Conservation (phyloP, 495 filamentous ascomycete species). For the Xylaria sp. region DNA sequence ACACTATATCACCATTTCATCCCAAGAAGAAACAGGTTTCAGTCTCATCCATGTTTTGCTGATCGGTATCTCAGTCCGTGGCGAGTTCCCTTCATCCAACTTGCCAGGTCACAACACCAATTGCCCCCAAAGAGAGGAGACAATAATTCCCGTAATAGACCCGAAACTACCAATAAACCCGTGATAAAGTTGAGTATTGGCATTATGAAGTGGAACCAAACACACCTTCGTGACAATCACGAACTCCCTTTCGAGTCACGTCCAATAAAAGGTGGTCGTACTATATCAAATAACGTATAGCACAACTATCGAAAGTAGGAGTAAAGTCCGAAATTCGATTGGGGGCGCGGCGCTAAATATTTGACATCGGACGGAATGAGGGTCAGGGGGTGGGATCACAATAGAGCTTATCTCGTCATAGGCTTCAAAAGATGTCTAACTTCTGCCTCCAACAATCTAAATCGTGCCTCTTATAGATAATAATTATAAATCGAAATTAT, state of each 20-base stretch:
- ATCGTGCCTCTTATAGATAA: background rate
- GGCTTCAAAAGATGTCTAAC: background rate
- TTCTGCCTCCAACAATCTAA: background rate
- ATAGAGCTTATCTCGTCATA: background rate
- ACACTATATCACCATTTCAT: background rate
- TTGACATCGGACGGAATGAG: background rate
- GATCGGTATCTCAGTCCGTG: background rate
- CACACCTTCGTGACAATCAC: background rate
- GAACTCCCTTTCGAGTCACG: background rate
- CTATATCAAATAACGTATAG: background rate
- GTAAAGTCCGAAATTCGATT: background rate
- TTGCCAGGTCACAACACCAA: background rate
- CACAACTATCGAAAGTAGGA: background rate
- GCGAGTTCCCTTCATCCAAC: background rate
- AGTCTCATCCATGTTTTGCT: background rate
- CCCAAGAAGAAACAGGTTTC: background rate
- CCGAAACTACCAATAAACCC: background rate
- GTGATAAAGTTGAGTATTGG: background rate
- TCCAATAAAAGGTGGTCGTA: background rate
- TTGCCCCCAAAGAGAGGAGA: background rate
- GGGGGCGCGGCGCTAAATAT: constrained; percentile 2
- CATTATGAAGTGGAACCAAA: background rate
- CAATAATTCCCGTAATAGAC: constrained; percentile 15
- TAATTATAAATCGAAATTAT: background rate
- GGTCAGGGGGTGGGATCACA: background rate